These are phyloP conservation scores for Trifolium subterraneum DNA, from an alignment of 306 rosid genomes.

Conservation along the genomic window DNA sequence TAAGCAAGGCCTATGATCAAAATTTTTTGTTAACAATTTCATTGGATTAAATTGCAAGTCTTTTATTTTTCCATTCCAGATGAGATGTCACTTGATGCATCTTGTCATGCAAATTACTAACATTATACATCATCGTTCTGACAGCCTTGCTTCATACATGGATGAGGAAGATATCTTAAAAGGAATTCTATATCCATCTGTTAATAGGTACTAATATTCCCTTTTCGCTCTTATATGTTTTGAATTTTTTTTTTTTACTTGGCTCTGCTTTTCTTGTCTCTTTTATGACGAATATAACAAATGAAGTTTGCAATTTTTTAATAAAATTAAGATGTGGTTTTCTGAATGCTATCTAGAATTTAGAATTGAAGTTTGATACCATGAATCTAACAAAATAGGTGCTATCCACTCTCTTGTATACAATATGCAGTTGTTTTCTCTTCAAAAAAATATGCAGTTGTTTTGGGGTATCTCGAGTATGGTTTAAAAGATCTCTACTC, in stretches of 20 bases:
- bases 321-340: neutral
- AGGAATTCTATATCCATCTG: slow-evolving; percentile 86
- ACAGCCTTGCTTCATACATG: slow-evolving; percentile 97
- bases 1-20: slow-evolving; percentile 7
- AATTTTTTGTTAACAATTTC: neutral
- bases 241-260: slow-evolving; percentile 34
- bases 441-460: too few species aligned
- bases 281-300: slow-evolving; percentile 13
- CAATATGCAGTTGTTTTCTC: too few species aligned
- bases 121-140: slow-evolving; percentile 47
- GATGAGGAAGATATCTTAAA: slow-evolving; percentile 75
- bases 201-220: slow-evolving; percentile 66
- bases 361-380: slow-evolving; percentile 24
- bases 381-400: slow-evolving; percentile 5
- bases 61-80: slow-evolving; percentile 17
- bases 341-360: slow-evolving; percentile 23
- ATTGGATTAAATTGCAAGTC: slow-evolving; percentile 22
- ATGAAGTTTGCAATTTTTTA: slow-evolving; percentile 5
- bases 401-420: neutral
- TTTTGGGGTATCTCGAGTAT: slow-evolving; percentile 18
- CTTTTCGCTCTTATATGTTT: slow-evolving; percentile 18
- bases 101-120: slow-evolving; percentile 48
- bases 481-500: slow-evolving; percentile 11
- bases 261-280: slow-evolving; percentile 14
- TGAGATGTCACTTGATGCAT: slow-evolving; percentile 9